A percentile compares a stretch with the other conserved stretches of the same genome.
Conservation (phyloP, 176 grass and related monocot species). For the Avena eriantha region DNA sequence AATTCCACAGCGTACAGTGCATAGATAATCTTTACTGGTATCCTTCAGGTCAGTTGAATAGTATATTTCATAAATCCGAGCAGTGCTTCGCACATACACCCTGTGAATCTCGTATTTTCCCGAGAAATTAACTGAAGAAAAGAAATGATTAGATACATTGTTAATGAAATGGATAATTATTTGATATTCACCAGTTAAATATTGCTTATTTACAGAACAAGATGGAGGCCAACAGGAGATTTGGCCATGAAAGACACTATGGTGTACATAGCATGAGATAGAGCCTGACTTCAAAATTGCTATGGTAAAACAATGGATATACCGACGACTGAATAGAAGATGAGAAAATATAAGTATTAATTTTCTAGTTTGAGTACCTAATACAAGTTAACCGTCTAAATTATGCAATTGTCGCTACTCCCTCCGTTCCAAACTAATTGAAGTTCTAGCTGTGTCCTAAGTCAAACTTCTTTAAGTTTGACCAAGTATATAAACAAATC, state of each 20-base stretch:
- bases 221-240: constrained; percentile 20
- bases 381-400: neutral
- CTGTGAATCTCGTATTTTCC: constrained; percentile 75
- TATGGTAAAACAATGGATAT: neutral
- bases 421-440: neutral
- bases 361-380: neutral
- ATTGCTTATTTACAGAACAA: neutral
- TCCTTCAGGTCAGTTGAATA: constrained; percentile 54
- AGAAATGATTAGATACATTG: constrained; percentile 35
- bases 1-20: constrained; percentile 75
- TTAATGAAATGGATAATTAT: constrained; percentile 16
- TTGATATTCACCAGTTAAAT: constrained; percentile 7
- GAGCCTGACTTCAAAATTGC: neutral
- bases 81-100: constrained; percentile 79
- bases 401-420: neutral
- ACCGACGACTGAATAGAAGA: neutral
- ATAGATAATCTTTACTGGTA: constrained; percentile 76
- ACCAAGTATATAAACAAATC: neutral
- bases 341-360: neutral
- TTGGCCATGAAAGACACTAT: constrained; percentile 11
- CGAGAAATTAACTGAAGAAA: constrained; percentile 67
- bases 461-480: neutral
- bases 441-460: neutral
- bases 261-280: constrained; percentile 26
- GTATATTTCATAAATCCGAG: constrained; percentile 89